A percentile compares a stretch with the other conserved stretches of the same genome.
Evolutionary conservation across 371 early-diverging fungal genomes (phyloP).

Genomic region (Rhizomucor pusillus): DNA sequence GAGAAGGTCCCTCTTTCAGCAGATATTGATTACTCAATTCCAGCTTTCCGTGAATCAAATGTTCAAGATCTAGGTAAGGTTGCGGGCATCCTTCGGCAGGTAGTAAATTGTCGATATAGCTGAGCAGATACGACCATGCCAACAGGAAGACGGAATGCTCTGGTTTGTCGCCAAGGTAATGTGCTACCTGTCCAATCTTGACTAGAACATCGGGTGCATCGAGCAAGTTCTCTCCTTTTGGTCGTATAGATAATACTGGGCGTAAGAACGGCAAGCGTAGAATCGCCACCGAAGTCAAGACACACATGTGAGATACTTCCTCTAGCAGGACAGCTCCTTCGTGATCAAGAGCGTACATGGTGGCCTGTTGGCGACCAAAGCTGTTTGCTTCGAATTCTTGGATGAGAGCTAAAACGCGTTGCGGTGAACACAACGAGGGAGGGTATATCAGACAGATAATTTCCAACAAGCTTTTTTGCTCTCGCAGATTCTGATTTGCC

Average conservation of each 20-base stretch:
- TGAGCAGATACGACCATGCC: slow-evolving; percentile 44
- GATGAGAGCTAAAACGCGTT: slow-evolving; percentile 18
- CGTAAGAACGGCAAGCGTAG: slow-evolving; percentile 3
- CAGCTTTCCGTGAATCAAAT: slow-evolving; percentile 11
- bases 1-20: slow-evolving; percentile 20
- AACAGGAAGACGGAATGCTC: slow-evolving; percentile 33
- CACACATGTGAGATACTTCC: slow-evolving; percentile 20
- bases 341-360: slow-evolving; percentile 27
- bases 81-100: slow-evolving; percentile 6
- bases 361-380: slow-evolving; percentile 32
- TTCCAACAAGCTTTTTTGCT: slow-evolving; percentile 39
- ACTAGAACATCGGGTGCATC: not conserved
- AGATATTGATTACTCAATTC: slow-evolving; percentile 1
- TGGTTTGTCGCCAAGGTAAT: slow-evolving; percentile 23
- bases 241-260: not conserved
- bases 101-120: slow-evolving; percentile 12
- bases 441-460: slow-evolving; percentile 28
- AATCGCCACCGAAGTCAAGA: slow-evolving; percentile 15
- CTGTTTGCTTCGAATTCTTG: slow-evolving; percentile 41
- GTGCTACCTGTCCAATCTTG: slow-evolving; percentile 28
- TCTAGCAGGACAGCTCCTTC: slow-evolving; percentile 25
- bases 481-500: slow-evolving; percentile 41
- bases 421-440: slow-evolving; percentile 12
- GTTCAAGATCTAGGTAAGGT: slow-evolving; percentile 13
- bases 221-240: not conserved